Base-by-base conservation (phyloP, 1,284 basidiomycete species). In the Hortiboletus rubellus region DNA sequence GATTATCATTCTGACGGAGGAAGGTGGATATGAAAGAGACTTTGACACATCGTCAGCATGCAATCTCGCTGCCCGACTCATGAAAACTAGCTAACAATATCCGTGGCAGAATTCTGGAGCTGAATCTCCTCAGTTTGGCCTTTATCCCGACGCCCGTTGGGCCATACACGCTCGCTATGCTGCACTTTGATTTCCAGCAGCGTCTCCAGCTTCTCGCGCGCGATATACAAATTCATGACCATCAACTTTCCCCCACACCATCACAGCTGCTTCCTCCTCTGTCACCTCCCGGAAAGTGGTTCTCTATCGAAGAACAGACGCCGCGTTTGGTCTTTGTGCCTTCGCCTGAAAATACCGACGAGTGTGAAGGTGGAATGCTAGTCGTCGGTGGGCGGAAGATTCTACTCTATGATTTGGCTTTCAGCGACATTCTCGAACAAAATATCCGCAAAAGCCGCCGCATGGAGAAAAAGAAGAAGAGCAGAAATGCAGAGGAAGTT, bases 121-220 rank as follows among this genome's bases (percentile, higher is more conserved):
- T 91, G 55, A 92, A 87, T 63, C 74, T 96, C 4, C 76, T 94
- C 22, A 82, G 86, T 15, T 67, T 94, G 22, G 76, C 82, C 2
- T 91, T 94, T 73, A 69, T 92, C 11, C 77, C 85, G 33, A 63
- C 64, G 60, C 38, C 67, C 52, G 47, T 76, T 2, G 76, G 79
- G n/a, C 77, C 79, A 14, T 81, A 82, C 45, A 74, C 82, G 0
- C 69, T 95, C 34, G 84, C 82, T 3, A 85, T 95, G 54, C 74
- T 94, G 6, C 82, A 91, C 59, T 70, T 85, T 15, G 84, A 94
- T 64, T 82, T 86, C 64, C 76, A 83, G 46, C 79, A 82, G 49
- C 78, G 79, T 17, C 72, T 88, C 3, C 86, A 86, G 51, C 77
- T 89, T 24, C 72, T 86, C 27, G 77, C 83, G 0, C 85, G 85